Evolutionary conservation across 2,329 filamentous ascomycete genomes (phyloP).

Genomic region (Colletotrichum sp.): DNA sequence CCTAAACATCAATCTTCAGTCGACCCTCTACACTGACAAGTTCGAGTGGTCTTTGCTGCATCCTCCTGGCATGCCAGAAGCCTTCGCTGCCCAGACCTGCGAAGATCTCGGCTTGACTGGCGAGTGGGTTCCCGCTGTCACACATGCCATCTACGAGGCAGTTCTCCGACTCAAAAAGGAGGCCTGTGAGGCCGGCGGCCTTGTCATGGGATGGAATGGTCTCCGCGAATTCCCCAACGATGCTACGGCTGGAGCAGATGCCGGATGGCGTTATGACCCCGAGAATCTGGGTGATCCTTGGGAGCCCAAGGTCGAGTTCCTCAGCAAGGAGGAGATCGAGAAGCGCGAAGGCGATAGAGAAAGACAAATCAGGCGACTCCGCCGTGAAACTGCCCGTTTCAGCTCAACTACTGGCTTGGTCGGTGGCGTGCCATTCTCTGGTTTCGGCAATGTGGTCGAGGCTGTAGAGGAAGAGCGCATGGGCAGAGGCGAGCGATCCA

Average conservation of each 20-base stretch:
- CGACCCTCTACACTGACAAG: slow-evolving; percentile 92
- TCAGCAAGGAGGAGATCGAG: slow-evolving; percentile 97
- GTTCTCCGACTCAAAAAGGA: slow-evolving; percentile 94
- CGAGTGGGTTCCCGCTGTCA: slow-evolving; percentile 94
- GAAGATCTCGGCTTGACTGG: slow-evolving; percentile 87
- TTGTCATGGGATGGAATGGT: slow-evolving; percentile 75
- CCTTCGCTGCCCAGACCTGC: slow-evolving; percentile 91
- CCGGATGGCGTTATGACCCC: slow-evolving; percentile 94
- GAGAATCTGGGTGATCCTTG: slow-evolving; percentile 85
- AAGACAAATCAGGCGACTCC: slow-evolving; percentile 82
- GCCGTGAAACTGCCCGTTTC: slow-evolving; percentile 91
- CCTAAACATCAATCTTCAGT: slow-evolving; percentile 89
- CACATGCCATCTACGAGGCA: slow-evolving; percentile 96
- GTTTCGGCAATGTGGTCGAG: slow-evolving; percentile 52
- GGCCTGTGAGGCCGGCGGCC: slow-evolving; percentile 87
- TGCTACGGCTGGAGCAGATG: slow-evolving; percentile 79
- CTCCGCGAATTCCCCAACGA: slow-evolving; percentile 82
- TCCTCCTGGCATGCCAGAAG: slow-evolving; percentile 88
- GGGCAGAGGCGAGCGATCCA: slow-evolving; percentile 89
- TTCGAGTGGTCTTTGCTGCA: slow-evolving; percentile 98
- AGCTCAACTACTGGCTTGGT: slow-evolving; percentile 84
- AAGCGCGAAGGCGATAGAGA: slow-evolving; percentile 95
- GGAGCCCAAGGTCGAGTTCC: slow-evolving; percentile 80
- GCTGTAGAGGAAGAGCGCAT: slow-evolving; percentile 76
- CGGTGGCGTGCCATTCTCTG: slow-evolving; percentile 70